Evolutionary conservation across 2,329 filamentous ascomycete species (phyloP), one percentile per base, ranked within the genome.

Genomic region (Xylaria sp.): DNA sequence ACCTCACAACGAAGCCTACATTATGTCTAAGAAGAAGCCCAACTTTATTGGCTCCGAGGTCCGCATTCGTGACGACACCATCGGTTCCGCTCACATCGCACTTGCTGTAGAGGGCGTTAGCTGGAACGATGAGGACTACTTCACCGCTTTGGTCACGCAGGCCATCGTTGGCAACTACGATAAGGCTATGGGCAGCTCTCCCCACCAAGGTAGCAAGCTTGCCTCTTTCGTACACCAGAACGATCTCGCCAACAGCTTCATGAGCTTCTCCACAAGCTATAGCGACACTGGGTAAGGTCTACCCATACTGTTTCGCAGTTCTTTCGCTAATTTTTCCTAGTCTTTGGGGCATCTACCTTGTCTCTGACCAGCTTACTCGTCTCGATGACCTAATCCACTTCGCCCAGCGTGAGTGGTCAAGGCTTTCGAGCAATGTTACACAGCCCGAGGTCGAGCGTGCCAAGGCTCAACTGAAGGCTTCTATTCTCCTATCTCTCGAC

Each of bases 91-190:
- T 81, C 95, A 99, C 88, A 97, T 99, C 77, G 96, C 97, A 79
- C 94, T 99, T 79, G 95, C 96, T 68, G 96, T 99, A 59, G 96
- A 99, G 88, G 96, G 96, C 90, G 96, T 99, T 66, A 97, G 94
- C 91, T 99, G 96, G 96, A 97, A 93, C 86, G 95, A 97, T 76
- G 93, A 97, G 72, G 95, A 98, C 85, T 99, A 99, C 89, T 99
- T 97, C 87, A 97, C 96, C 77, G 97, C 93, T 71, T 88, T 99
- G 66, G 95, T 99, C 74, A 93, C 96, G 67, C 96, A 99, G 87
- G 96, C 96, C 78, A 98, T 99, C 77, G 94, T 99, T 75, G 96
- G 96, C 80, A 99, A 99, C 90, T 99, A 97, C 90, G 96, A 99
- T 86, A 96, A 96, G 85, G 93, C 96, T 76, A 95, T 98, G 90